A percentile compares a stretch with the other conserved stretches of the same genome.
Evolutionary conservation across 148 eudicot genomes (phyloP).

Genomic region (Silene uniflora): DNA sequence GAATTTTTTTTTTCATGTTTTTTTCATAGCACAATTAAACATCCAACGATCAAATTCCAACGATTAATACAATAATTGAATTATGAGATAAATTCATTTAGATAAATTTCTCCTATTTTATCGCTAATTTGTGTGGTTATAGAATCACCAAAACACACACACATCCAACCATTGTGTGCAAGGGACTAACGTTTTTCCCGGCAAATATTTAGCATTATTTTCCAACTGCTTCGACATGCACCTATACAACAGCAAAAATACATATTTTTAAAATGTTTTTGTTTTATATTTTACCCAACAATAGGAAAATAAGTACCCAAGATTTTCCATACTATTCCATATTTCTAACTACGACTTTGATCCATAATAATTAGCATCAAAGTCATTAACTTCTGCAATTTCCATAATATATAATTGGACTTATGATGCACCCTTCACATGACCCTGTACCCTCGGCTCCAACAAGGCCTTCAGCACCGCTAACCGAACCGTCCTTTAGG

Average conservation of each 20-base stretch:
- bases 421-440: slow-evolving; percentile 5
- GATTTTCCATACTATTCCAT: not conserved
- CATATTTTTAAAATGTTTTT: not conserved
- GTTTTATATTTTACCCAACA: not conserved
- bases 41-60: too few species aligned
- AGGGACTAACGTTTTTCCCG: not conserved
- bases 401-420: not conserved
- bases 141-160: not conserved
- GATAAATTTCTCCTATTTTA: not conserved
- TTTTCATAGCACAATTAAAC: too few species aligned
- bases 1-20: too few species aligned
- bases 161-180: not conserved
- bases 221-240: not conserved
- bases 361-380: not conserved
- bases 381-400: not conserved
- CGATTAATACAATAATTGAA: too few species aligned
- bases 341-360: not conserved
- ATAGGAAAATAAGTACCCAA: not conserved
- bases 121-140: not conserved
- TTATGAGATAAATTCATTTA: too few species aligned
- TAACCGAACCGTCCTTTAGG: not conserved
- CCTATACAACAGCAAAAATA: not conserved
- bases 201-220: slow-evolving; percentile 8
- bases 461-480: not conserved
- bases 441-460: not conserved